Evolutionary conservation across 1,284 basidiomycete genomes (phyloP), one percentile per base, ranked within the genome.

Genomic region (Cutaneotrichosporon daszewskae): DNA sequence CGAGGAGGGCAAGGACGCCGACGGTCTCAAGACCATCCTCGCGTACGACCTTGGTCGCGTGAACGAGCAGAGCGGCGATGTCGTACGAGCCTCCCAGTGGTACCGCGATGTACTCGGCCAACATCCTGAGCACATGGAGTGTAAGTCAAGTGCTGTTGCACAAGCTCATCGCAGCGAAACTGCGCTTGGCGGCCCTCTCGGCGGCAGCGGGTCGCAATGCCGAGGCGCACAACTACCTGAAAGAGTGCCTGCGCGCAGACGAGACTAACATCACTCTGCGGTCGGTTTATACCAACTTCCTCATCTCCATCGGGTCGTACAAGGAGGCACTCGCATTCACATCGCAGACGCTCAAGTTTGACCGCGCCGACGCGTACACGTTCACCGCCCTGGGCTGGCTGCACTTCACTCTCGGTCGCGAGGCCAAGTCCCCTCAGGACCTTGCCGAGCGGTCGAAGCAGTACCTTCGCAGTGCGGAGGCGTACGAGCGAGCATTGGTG

Each of bases 51-150:
- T 94, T 14, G 91, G 84, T 0, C 75, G 89, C 45, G 81, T 85
- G 13, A 89, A 88, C 58, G 91, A 96, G 66, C 86, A 89, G 43
- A 75, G 79, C 44, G 83, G 84, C 0, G 82, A 87, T 32, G 74
- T 77, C 3, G 74, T 70, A 1, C 77, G 83, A 56, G 89, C 90
- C 10, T 82, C 78, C 49, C 84, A 85, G 54, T 87, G 87, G 6
- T 95, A 91, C 58, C 80, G 84, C 35, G 87, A 88, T 62, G 75
- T 96, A 6, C 69, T 95, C 22, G 73, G 79, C 14, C 77, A 85
- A 44, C 90, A 96, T 74, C 87, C 89, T 0, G 91, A 95, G 71
- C 95, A 94, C 64, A 79, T 88, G 34, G 91, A 95, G 65, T 91
- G 90, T 91, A 57, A 47, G 83, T 74, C 17, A 32, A n/a, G n/a